Evolutionary conservation across 108 stramenopile species (phyloP), one percentile per base, ranked within the genome.

Genomic region (Schizochytrium sp.): DNA sequence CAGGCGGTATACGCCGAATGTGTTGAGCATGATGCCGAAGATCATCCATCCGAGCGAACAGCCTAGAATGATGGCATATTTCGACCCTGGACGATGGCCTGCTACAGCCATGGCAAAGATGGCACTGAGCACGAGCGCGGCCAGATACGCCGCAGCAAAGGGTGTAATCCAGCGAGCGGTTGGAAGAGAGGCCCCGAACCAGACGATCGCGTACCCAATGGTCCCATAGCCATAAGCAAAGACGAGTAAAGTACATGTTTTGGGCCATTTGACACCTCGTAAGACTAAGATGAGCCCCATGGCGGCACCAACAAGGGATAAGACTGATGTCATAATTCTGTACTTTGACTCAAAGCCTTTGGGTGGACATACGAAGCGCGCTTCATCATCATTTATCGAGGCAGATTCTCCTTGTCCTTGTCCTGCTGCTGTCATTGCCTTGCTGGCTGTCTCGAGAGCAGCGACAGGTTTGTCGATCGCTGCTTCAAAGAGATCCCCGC

Each of bases 191-290:
- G 48, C 51, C 12, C 76, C 51, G 4, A 83, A 83, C 76, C 76
- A 83, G 12, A 83, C 76, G n/a, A 83, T 47, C 76, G 76, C 12
- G 76, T 53, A 83, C 10, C 76, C 76, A 47, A 83, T 83, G n/a
- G 23, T 83, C 28, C 76, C 76, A 23, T 47, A 47, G 25, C 76
- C 51, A 12, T 0, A 16, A 12, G 23, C 76, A 18, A 83, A 47
- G 16, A 83, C 48, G 48, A 83, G 12, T 6, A 83, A 16, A 6
- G 76, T 83, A 12, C 43, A 83, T 23, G 28, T 28, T 6, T 12
- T 12, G 0, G 76, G 76, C 19, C 44, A 21, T 45, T 83, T 83
- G 51, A 83, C 51, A 12, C 76, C 76, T 12, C 76, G 43, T 4
- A 83, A 4, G n/a, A 83, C 2, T 6, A 83, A 4, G 2, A 83